Conservation (phyloP, 495 filamentous ascomycete genomes). For the Penicillium cosmopolitanum region DNA sequence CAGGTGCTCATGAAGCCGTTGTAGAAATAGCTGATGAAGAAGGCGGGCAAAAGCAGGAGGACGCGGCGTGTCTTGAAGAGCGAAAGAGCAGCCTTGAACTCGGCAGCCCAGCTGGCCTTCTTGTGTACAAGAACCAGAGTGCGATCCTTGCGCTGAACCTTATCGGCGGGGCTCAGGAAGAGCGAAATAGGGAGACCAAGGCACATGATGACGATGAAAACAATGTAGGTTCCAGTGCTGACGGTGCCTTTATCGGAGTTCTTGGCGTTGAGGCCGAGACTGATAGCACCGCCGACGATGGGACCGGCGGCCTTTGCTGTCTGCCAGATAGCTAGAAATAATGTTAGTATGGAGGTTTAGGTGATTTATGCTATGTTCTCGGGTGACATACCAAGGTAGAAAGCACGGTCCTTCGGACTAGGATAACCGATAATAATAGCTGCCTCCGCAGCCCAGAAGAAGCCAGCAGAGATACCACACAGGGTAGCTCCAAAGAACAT, state of each 20-base stretch:
- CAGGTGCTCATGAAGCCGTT: conserved; percentile 39
- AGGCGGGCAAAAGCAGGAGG: conserved; percentile 32
- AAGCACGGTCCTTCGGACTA: conserved; percentile 60
- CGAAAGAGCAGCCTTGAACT: conserved; percentile 35
- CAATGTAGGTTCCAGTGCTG: conserved; percentile 36
- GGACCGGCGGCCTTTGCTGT: conserved; percentile 38
- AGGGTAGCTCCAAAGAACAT: conserved; percentile 64
- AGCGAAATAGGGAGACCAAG: conserved; percentile 36
- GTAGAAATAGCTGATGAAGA: conserved; percentile 46
- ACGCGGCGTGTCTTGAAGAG: conserved; percentile 33
- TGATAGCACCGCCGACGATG: conserved; percentile 38
- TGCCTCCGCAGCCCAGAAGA: conserved; percentile 69
- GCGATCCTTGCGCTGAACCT: conserved; percentile 37
- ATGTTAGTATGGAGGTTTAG: background rate
- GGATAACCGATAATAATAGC: conserved; percentile 69
- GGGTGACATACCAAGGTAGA: conserved; percentile 36
- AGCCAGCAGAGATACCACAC: conserved; percentile 65
- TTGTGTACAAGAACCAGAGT: conserved; percentile 34
- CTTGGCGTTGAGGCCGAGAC: conserved; percentile 35
- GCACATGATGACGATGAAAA: conserved; percentile 43
- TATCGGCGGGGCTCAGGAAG: conserved; percentile 35
- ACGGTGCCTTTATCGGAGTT: conserved; percentile 26
- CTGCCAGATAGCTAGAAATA: conserved; percentile 34
- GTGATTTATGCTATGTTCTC: background rate
- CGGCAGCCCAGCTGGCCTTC: conserved; percentile 31